A percentile compares a stretch with the other conserved stretches of the same genome.
Conservation (phyloP, 306 rosid genomes). For the Quercus rubra region DNA sequence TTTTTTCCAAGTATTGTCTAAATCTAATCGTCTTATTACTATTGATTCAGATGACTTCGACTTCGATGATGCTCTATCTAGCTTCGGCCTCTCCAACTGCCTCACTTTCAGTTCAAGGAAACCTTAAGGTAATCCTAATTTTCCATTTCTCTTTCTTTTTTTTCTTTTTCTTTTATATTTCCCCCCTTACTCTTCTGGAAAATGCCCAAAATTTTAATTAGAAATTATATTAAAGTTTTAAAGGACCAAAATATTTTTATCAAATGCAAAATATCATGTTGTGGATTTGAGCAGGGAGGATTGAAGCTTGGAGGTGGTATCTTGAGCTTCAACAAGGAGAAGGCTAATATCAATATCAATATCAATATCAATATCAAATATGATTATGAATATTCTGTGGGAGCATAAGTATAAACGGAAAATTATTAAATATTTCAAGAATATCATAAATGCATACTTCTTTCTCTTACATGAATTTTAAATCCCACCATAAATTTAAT, state of each 20-base stretch:
- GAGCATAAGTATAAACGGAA: no score
- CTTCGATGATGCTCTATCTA: constrained; percentile 42
- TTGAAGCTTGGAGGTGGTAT: constrained; percentile 33
- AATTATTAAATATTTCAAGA: no score
- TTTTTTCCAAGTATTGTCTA: not conserved
- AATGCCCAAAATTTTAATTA: no score
- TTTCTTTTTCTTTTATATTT: no score
- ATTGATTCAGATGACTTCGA: constrained; percentile 40
- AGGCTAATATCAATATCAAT: not conserved
- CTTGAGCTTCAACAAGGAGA: constrained; percentile 42
- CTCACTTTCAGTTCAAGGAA: constrained; percentile 37
- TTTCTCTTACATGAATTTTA: fast-evolving
- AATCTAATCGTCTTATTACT: not conserved
- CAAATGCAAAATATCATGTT: not conserved
- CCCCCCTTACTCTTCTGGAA: no score
- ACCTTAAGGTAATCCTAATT: constrained; percentile 40
- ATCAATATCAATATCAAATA: no score
- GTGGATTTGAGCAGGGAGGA: constrained; percentile 37
- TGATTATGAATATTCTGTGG: not conserved
- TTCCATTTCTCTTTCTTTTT: not conserved
- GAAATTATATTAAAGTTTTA: no score
- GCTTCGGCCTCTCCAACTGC: constrained; percentile 47
- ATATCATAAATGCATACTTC: no score
- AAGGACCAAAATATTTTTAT: no score
- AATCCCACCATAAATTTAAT: no score